These are phyloP conservation scores for Podaxis carcinomalis DNA, from an alignment of 768 basidiomycete species.

Conservation along the genomic window DNA sequence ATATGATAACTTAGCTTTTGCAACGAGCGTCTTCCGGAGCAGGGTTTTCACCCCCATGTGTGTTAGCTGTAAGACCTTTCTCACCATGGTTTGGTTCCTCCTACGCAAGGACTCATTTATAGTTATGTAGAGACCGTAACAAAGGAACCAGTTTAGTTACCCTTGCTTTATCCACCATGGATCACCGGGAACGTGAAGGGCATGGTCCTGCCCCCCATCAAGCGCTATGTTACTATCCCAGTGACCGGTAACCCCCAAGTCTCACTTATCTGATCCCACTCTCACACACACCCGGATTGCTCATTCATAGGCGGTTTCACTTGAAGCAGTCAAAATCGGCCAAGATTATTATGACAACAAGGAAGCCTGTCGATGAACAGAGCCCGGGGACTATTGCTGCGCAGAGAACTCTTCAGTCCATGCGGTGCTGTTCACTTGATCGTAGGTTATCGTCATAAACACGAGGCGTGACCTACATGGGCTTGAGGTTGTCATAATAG, in stretches of 20 bases:
- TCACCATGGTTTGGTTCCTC: not conserved
- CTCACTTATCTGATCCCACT: not conserved
- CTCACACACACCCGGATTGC: not conserved
- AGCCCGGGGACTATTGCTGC: not conserved
- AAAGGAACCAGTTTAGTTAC: not conserved
- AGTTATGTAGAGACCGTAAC: not conserved
- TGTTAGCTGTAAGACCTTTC: not conserved
- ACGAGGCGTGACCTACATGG: not conserved
- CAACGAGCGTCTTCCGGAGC: not conserved
- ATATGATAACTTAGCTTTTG: slow-evolving; percentile 2
- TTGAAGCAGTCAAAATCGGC: not conserved
- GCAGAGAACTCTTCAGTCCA: not conserved
- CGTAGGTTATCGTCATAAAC: slow-evolving; percentile 2
- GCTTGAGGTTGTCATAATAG: not conserved
- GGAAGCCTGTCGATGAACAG: not conserved
- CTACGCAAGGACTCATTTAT: not conserved
- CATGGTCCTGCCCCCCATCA: not conserved
- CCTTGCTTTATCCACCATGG: not conserved
- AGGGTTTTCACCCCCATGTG: not conserved
- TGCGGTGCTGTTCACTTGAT: not conserved
- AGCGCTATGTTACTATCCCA: not conserved
- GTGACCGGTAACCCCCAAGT: not conserved
- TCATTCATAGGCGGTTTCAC: not conserved
- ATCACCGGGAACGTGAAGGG: not conserved
- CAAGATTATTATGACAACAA: not conserved